These are phyloP conservation scores for Clarireedia homoeocarpa DNA, from an alignment of 2,329 filamentous ascomycete genomes.

Conservation along the genomic window DNA sequence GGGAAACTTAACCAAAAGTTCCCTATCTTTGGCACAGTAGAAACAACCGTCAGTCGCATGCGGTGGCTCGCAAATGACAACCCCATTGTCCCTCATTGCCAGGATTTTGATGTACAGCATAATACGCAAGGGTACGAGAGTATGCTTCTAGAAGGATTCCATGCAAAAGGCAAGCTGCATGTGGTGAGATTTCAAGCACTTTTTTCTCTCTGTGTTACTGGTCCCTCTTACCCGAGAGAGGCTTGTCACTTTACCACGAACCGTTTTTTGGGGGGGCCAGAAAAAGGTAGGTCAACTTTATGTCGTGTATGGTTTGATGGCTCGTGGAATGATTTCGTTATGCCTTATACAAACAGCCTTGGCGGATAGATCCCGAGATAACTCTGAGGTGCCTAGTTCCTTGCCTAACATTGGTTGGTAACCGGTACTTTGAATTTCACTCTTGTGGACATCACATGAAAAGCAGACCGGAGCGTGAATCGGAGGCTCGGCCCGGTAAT, in stretches of 20 bases:
- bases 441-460: neutral
- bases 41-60: conserved; percentile 1
- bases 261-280: neutral
- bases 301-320: neutral
- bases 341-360: too few relatives aligned
- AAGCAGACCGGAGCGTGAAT: neutral
- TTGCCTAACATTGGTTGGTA: neutral
- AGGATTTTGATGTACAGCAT: neutral
- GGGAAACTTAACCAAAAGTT: neutral
- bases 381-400: neutral
- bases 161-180: neutral
- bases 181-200: neutral
- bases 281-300: neutral
- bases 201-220: neutral
- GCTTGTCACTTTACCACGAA: neutral
- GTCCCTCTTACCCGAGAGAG: neutral
- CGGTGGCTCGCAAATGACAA: neutral
- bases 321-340: neutral
- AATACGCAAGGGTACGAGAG: neutral
- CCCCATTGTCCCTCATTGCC: neutral
- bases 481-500: neutral
- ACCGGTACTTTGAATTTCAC: neutral
- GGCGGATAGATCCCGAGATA: neutral
- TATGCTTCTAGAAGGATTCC: conserved; percentile 4
- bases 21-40: neutral